Percentiles rank a stretch among this genome's conserved stretches.
These are phyloP conservation scores for Avena insularis DNA, from an alignment of 176 grass and related monocot genomes.

Conservation along the genomic window DNA sequence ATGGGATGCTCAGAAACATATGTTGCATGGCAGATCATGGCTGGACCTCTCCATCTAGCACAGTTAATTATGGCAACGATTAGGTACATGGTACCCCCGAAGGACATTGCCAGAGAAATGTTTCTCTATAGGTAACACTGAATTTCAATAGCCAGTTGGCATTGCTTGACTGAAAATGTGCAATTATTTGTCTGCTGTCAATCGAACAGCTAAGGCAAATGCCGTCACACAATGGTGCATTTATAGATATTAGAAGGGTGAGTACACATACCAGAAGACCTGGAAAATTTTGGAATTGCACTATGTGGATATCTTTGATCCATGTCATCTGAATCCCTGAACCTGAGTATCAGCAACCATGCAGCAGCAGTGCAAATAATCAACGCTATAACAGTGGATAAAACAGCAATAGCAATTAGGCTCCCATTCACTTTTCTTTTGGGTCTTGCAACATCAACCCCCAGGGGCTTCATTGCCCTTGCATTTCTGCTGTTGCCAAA, in stretches of 20 bases:
- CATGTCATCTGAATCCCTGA: slow-evolving; percentile 50
- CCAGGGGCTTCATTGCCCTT: slow-evolving; percentile 83
- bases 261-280: slow-evolving; percentile 77
- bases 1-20: neutral
- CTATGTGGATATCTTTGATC: slow-evolving; percentile 57
- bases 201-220: slow-evolving; percentile 24
- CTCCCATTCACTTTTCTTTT: slow-evolving; percentile 67
- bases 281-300: slow-evolving; percentile 61
- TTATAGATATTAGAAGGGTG: neutral
- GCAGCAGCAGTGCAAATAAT: slow-evolving; percentile 66
- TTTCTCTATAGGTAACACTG: neutral
- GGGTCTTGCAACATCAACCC: slow-evolving; percentile 68
- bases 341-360: slow-evolving; percentile 71
- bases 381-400: slow-evolving; percentile 77
- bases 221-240: neutral
- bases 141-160: slow-evolving; percentile 25
- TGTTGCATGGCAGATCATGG: neutral
- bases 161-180: slow-evolving; percentile 9
- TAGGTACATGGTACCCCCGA: neutral
- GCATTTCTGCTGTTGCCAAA: slow-evolving; percentile 69
- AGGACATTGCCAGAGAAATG: neutral
- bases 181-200: slow-evolving; percentile 2
- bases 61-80: neutral
- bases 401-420: slow-evolving; percentile 67
- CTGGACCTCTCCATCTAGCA: neutral